These are phyloP conservation scores for Crotalaria pallida DNA, from an alignment of 306 rosid genomes.

Conservation along the genomic window DNA sequence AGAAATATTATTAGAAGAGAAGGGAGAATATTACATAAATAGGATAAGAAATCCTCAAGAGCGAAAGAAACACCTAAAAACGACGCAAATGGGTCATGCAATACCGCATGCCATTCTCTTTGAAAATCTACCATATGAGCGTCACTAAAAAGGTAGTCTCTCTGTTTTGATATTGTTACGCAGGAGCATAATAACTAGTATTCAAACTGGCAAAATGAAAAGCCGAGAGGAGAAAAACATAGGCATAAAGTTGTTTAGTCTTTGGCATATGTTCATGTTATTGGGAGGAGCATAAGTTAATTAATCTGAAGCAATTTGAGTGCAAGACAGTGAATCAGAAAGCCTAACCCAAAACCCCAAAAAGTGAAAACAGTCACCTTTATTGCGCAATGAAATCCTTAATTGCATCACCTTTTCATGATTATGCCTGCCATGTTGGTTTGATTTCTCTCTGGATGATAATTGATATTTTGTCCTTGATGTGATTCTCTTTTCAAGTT, in stretches of 20 bases:
- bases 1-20: no score
- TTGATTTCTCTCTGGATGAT: constrained; percentile 2
- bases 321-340: neutral
- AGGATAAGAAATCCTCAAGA: no score
- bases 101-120: no score
- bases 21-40: no score
- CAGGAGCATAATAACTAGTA: neutral
- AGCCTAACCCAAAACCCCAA: neutral
- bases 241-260: neutral
- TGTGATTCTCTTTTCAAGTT: constrained; percentile 15
- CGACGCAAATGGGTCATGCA: no score
- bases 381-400: neutral
- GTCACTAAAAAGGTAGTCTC: no score
- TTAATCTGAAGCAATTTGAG: neutral
- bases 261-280: neutral
- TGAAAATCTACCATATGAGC: no score
- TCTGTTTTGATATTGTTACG: neutral
- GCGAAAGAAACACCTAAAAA: no score
- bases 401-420: constrained; percentile 3
- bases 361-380: neutral
- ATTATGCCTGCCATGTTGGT: constrained; percentile 3
- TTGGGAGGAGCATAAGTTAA: neutral
- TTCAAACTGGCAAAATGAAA: constrained; percentile 8
- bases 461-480: neutral
- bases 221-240: neutral